Percentiles rank a stretch among this genome's conserved stretches.
Evolutionary conservation across 306 rosid genomes (phyloP).

Genomic region (Sindora glabra): DNA sequence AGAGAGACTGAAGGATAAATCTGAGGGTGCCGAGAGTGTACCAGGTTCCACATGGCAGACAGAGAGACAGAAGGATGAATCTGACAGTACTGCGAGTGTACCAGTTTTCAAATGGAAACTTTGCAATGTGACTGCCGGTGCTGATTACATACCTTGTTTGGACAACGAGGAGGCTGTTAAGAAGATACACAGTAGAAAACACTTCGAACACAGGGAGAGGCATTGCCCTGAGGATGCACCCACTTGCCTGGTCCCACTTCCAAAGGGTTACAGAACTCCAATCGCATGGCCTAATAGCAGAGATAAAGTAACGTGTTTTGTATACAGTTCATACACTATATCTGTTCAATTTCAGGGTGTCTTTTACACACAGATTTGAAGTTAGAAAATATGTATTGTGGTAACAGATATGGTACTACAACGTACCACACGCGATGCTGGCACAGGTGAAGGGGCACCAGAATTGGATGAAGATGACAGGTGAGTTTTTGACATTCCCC

Average conservation of each 20-base stretch:
- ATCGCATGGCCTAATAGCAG: slow-evolving; percentile 71
- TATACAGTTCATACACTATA: background rate
- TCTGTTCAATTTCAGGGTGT: too few species aligned
- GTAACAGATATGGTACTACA: slow-evolving; percentile 78
- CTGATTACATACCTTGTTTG: slow-evolving; percentile 88
- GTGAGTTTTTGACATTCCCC: slow-evolving; percentile 83
- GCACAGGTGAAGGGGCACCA: slow-evolving; percentile 95
- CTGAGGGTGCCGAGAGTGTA: slow-evolving; percentile 19
- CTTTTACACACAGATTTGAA: too few species aligned
- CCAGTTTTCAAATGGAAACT: slow-evolving; percentile 50
- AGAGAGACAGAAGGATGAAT: slow-evolving; percentile 56
- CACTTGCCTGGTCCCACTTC: slow-evolving; percentile 64
- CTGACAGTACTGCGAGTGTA: slow-evolving; percentile 19
- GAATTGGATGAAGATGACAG: slow-evolving; percentile 85
- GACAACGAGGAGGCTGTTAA: slow-evolving; percentile 70
- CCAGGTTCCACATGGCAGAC: slow-evolving; percentile 64
- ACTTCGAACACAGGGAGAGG: slow-evolving; percentile 80
- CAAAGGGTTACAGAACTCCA: slow-evolving; percentile 49
- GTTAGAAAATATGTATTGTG: too few species aligned
- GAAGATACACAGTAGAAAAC: slow-evolving; percentile 37
- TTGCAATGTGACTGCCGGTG: slow-evolving; percentile 59
- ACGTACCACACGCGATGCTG: slow-evolving; percentile 65
- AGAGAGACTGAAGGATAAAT: too few species aligned
- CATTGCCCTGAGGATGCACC: slow-evolving; percentile 86
- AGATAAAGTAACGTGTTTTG: slow-evolving; percentile 57